A percentile compares a stretch with the other conserved stretches of the same genome.
These are phyloP conservation scores for Crataegus laevigata DNA, from an alignment of 306 rosid species.

Conservation along the genomic window DNA sequence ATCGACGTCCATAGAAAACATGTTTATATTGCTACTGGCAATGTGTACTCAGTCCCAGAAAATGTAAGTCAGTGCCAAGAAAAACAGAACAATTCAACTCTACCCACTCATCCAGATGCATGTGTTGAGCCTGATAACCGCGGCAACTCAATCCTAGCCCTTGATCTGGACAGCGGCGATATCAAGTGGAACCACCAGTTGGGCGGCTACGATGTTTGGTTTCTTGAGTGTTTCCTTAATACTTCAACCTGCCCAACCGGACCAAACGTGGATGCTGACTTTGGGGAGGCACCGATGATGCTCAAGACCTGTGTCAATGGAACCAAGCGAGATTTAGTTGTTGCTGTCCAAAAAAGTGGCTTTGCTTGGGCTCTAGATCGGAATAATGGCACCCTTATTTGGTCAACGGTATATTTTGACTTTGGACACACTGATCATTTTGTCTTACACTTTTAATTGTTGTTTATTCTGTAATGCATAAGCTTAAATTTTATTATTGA, in stretches of 20 bases:
- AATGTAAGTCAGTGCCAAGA: slow-evolving; percentile 36
- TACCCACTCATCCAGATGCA: slow-evolving; percentile 22
- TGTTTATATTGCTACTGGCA: slow-evolving; percentile 52
- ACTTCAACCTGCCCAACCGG: slow-evolving; percentile 42
- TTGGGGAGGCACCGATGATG: slow-evolving; percentile 55
- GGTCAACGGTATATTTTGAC: slow-evolving; percentile 32
- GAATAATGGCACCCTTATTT: slow-evolving; percentile 29
- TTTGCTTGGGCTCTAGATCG: slow-evolving; percentile 62
- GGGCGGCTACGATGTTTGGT: slow-evolving; percentile 71
- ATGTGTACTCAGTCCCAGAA: slow-evolving; percentile 44
- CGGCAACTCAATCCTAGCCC: slow-evolving; percentile 54
- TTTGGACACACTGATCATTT: too few species aligned
- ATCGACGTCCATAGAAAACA: slow-evolving; percentile 34
- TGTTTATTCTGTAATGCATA: too few species aligned
- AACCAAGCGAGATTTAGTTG: slow-evolving; percentile 38
- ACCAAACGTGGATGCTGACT: slow-evolving; percentile 42
- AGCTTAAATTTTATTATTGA: too few species aligned
- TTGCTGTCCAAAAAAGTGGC: slow-evolving; percentile 59
- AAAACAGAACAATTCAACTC: slow-evolving; percentile 24
- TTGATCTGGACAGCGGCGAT: slow-evolving; percentile 43
- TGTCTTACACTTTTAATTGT: background rate
- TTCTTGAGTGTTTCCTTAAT: slow-evolving; percentile 26
- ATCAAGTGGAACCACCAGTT: slow-evolving; percentile 47
- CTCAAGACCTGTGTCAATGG: slow-evolving; percentile 18
- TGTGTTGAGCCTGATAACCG: slow-evolving; percentile 56